Percentiles rank a stretch among this genome's conserved stretches.
phyloP scores from a whole-genome alignment of 1,139 yeast species.

The Yamadazyma triangularis region DNA sequence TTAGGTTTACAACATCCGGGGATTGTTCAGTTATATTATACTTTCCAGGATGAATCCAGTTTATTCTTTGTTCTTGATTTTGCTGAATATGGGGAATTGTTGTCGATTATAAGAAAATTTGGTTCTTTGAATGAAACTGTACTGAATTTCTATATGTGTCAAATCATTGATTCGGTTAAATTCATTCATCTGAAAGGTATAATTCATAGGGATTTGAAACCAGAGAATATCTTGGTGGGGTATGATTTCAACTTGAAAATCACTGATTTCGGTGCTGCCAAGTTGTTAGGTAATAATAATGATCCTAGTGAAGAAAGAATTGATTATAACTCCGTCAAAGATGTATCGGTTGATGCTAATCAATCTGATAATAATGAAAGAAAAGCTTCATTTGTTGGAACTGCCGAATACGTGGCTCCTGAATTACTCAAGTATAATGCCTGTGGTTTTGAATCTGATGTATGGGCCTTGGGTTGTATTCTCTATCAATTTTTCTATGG shows the following conservation, averaged over 20 bases:
- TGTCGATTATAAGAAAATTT: slow-evolving; percentile 64
- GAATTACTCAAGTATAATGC: slow-evolving; percentile 79
- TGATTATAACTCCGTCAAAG: slow-evolving; percentile 29
- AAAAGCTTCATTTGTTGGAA: slow-evolving; percentile 68
- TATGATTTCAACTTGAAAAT: slow-evolving; percentile 76
- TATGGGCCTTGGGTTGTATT: slow-evolving; percentile 97
- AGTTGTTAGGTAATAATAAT: slow-evolving; percentile 52
- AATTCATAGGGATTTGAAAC: slow-evolving; percentile 91
- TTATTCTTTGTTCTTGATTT: slow-evolving; percentile 72
- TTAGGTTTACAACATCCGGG: slow-evolving; percentile 65
- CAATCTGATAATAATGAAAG: slow-evolving; percentile 25
- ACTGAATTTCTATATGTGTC: slow-evolving; percentile 68
- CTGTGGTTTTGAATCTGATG: slow-evolving; percentile 84
- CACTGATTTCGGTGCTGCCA: slow-evolving; percentile 99
- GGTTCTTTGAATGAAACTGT: slow-evolving; percentile 79
- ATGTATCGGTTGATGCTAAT: slow-evolving; percentile 5
- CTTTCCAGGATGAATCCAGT: slow-evolving; percentile 73
- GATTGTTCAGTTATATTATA: slow-evolving; percentile 66
- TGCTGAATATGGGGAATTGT: slow-evolving; percentile 76
- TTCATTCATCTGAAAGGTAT: slow-evolving; percentile 84
- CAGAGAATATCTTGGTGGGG: slow-evolving; percentile 86
- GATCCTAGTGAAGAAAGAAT: slow-evolving; percentile 31
- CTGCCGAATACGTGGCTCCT: slow-evolving; percentile 79
- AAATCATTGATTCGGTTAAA: slow-evolving; percentile 79
- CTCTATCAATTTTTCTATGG: slow-evolving; percentile 92